Base-by-base conservation (phyloP, 345 rosid genomes). In the Eutrema yunnanense region DNA sequence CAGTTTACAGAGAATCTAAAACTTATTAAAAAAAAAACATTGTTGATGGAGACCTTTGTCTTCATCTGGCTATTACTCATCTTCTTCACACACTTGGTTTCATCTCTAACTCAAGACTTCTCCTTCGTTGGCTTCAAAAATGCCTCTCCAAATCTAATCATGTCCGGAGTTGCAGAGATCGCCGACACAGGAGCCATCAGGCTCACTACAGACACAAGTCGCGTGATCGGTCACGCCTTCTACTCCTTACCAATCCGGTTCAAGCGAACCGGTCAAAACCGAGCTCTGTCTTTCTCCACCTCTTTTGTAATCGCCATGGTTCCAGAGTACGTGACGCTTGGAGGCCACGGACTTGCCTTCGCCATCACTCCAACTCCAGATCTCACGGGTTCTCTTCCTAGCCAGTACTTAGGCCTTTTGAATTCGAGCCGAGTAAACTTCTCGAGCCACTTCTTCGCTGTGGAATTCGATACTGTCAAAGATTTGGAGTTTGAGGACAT, bases 281-380 rank as follows among this genome's bases (percentile, higher is more conserved):
- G 68, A 72, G 73, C 75, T 27, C 51, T 76, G 55, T 94, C 97
- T 65, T 94, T 94, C 77, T 94, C 98, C 12, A 82, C 97, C 10
- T 78, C 90, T 14, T 94, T 94, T 72, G 97, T 84, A 49, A 86
- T 94, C 43, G 90, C 92, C n/a, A 82, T 87, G 19, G 80, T 80
- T 33, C 90, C 95, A 5, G 83, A 86, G 82, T 88, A 81, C 50
- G 78, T 85, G 9, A 60, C 49, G 27, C 89, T 91, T 19, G 95
- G 98, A 29, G 97, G 96, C 30, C 96, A 91, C 36, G 98, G 98
- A 34, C 60, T 94, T 56, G 95, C 89, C 62, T 91, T 94, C 69
- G 70, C 88, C 36, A 73, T 94, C 73, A 82, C 92, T 11, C 69
- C 90, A 33, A 67, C 87, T 13, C 82, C 77, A 66, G 78, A 83